Conservation (phyloP, 495 filamentous ascomycete genomes). For the Astrocystis sublimbata region DNA sequence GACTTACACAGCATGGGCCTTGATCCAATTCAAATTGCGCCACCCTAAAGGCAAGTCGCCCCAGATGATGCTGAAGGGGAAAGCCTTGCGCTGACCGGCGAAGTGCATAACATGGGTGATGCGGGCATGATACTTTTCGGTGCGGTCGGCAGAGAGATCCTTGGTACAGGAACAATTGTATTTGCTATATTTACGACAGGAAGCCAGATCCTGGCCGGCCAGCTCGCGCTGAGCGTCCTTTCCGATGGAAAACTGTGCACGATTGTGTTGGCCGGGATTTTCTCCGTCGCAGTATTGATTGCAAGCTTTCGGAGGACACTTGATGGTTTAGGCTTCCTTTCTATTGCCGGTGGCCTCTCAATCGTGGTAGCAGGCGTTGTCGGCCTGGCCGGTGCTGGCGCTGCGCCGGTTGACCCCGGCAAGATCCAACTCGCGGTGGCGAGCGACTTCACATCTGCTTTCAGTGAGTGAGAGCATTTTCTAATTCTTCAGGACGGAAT, state of each 20-base stretch:
- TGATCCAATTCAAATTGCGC: constrained; percentile 65
- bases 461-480: constrained; percentile 29
- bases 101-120: constrained; percentile 64
- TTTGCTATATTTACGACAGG: constrained; percentile 72
- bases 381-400: constrained; percentile 56
- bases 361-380: constrained; percentile 58
- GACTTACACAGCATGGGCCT: constrained; percentile 67
- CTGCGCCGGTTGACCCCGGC: constrained; percentile 23
- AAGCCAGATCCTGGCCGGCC: constrained; percentile 65
- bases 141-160: constrained; percentile 56
- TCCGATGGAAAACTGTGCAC: constrained; percentile 61
- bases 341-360: constrained; percentile 55
- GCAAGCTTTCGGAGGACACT: constrained; percentile 62
- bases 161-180: constrained; percentile 57
- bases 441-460: constrained; percentile 35
- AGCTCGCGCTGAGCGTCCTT: constrained; percentile 62
- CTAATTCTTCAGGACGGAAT: not conserved
- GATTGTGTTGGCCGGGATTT: constrained; percentile 59
- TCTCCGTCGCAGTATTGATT: constrained; percentile 54
- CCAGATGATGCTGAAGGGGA: not conserved
- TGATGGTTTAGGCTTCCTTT: constrained; percentile 58
- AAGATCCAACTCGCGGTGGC: constrained; percentile 27
- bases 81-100: constrained; percentile 33
- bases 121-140: constrained; percentile 62
- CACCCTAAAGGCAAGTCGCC: constrained; percentile 37